Evolutionary conservation across 1,284 basidiomycete species (phyloP).

Genomic region (Takashimella koratensis): DNA sequence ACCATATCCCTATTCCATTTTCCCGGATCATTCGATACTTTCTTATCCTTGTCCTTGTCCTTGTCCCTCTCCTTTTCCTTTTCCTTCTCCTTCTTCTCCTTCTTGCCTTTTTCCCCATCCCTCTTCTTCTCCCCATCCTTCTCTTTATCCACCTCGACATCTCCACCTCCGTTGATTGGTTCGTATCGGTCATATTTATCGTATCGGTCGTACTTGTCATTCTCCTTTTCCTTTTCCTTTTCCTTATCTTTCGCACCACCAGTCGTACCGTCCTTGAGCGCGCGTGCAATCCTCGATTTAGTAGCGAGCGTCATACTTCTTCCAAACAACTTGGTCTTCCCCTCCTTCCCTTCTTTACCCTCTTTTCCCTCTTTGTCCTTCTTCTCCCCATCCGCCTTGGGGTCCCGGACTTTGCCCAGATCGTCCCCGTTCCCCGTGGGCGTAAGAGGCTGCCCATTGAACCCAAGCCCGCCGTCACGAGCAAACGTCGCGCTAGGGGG

Average conservation of each 20-base stretch:
- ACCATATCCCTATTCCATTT: conserved; percentile 45
- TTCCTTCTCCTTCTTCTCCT: conserved; percentile 14
- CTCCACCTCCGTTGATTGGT: neutral
- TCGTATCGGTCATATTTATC: neutral
- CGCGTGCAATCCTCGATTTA: neutral
- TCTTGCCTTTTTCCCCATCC: conserved; percentile 3
- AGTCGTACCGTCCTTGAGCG: neutral
- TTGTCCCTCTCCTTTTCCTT: conserved; percentile 13
- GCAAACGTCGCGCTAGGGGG: neutral
- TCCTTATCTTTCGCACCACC: conserved; percentile 15
- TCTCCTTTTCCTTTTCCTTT: conserved; percentile 15
- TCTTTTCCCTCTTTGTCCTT: neutral
- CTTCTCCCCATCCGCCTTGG: neutral
- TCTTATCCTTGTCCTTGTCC: conserved; percentile 7
- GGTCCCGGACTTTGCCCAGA: neutral
- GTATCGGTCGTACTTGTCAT: conserved; percentile 1
- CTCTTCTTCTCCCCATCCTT: conserved; percentile 16
- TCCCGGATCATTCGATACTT: conserved; percentile 32
- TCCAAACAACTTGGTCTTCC: conserved; percentile 28
- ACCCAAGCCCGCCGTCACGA: neutral
- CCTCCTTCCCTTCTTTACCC: neutral
- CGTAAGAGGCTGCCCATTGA: neutral
- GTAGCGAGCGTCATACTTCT: conserved; percentile 16
- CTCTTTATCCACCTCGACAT: neutral
- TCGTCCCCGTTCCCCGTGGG: neutral